Evolutionary conservation across 371 early-diverging fungal genomes (phyloP), one percentile per base, ranked within the genome.

Genomic region (Apophysomyces ossiformis): DNA sequence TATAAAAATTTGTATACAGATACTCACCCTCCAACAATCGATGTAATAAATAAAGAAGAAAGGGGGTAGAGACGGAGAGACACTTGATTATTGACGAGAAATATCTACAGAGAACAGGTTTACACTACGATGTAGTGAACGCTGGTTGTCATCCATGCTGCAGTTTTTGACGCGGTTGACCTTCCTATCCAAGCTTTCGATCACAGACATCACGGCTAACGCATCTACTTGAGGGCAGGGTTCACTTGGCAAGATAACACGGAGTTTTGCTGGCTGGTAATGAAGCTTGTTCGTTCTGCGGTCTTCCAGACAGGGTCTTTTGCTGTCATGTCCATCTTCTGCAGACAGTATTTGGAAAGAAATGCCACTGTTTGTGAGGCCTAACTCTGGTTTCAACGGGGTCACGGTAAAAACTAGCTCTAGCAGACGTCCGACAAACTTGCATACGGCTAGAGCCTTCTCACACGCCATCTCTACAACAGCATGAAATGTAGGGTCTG

Each of bases 161-260:
- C 65, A 69, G 37, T 58, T 68, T 66, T 84, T 81, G 21, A 26
- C 21, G 21, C 9, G n/a, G 38, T 75, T 71, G 0, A 72, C 69
- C 35, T 67, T 75, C 46, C 69, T 75, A 35, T 69, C 67, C 26
- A 75, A 39, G 45, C 68, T 75, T 58, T 72, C 72, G 39, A 75
- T 75, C 41, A 75, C 69, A 11, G 75, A 71, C 65, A 75, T 65
- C 11, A 71, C 72, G 2, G 69, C 72, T 47, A 72, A 69, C 1
- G 72, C 69, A 60, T 71, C 65, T 1, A 75, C 65, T 32, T 71
- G 11, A 1, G 72, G 72, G 26, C 54, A 50, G 13, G 60, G 44
- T 36, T 50, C n/a, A 13, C 18, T 63, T 36, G 63, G 64, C 16
- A 69, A 41, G 36, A 57, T 57, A 11, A 69, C 66, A 11, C 43